Evolutionary conservation across 257 asterid genomes (phyloP).

Genomic region (Echium plantagineum): DNA sequence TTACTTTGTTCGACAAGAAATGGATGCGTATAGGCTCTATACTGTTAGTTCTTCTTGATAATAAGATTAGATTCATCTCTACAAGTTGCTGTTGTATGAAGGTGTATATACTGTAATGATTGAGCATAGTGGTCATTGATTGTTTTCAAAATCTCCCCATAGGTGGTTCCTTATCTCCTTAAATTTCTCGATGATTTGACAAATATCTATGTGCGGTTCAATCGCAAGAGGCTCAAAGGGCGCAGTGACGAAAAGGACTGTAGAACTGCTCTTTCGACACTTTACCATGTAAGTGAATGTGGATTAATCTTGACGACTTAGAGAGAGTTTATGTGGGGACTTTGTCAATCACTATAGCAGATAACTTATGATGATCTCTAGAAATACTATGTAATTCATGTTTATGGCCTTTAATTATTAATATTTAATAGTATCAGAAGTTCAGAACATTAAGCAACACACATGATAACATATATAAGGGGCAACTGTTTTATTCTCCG

Average conservation of each 20-base stretch:
- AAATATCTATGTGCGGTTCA: conserved; percentile 86
- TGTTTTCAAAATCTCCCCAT: conserved; percentile 1
- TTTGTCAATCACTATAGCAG: neutral
- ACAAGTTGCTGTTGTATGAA: no score
- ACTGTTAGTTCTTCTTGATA: conserved; percentile 34
- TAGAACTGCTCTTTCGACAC: conserved; percentile 87
- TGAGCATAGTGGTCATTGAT: neutral
- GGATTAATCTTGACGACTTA: neutral
- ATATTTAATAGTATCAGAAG: neutral
- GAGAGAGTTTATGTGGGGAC: neutral
- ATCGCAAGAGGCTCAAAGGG: conserved; percentile 88
- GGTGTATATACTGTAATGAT: neutral
- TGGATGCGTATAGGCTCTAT: conserved; percentile 90
- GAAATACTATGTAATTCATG: no score
- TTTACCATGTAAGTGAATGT: conserved; percentile 43
- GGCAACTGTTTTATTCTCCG: neutral
- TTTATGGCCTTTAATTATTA: no score
- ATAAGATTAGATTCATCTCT: neutral
- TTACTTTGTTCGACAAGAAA: conserved; percentile 86
- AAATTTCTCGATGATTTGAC: conserved; percentile 87
- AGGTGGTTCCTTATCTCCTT: conserved; percentile 80
- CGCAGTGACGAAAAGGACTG: conserved; percentile 92
- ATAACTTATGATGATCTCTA: neutral
- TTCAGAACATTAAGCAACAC: neutral
- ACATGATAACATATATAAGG: neutral